phyloP scores from a whole-genome alignment of 2,329 filamentous ascomycete species.

The Phaeosphaeriaceae sp. region DNA sequence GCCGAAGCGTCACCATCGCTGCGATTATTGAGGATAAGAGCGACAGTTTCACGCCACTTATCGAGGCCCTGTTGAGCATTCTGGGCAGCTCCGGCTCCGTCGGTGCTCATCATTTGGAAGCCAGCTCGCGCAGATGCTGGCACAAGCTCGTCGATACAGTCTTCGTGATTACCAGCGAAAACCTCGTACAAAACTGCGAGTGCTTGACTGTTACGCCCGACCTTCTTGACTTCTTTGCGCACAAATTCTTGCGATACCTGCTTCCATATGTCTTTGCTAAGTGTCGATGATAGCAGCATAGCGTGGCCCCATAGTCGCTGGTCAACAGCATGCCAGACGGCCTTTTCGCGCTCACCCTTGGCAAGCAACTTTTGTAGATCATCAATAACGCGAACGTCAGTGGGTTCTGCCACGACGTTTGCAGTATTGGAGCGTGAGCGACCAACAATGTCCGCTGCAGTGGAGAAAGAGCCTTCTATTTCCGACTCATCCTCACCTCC shows the following conservation, averaged over 20 bases:
- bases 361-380: conserved; percentile 76
- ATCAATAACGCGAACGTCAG: conserved; percentile 73
- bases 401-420: conserved; percentile 63
- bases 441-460: conserved; percentile 47
- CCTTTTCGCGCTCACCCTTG: conserved; percentile 84
- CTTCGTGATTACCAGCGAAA: conserved; percentile 90
- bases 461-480: conserved; percentile 35
- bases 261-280: conserved; percentile 79
- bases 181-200: conserved; percentile 92
- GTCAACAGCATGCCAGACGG: conserved; percentile 92
- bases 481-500: conserved; percentile 42
- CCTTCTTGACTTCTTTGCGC: conserved; percentile 87
- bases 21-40: conserved; percentile 86
- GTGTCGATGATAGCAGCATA: conserved; percentile 84
- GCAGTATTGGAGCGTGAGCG: conserved; percentile 40
- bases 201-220: conserved; percentile 81
- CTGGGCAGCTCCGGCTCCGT: conserved; percentile 65
- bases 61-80: conserved; percentile 86
- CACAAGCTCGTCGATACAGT: conserved; percentile 94
- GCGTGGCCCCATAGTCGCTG: conserved; percentile 96
- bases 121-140: conserved; percentile 91
- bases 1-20: conserved; percentile 80
- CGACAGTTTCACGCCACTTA: conserved; percentile 91
- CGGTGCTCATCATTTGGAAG: conserved; percentile 82
- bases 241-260: conserved; percentile 96